Conservation (phyloP, 2,329 filamentous ascomycete genomes). For the Chrysoporthe cubensis region DNA sequence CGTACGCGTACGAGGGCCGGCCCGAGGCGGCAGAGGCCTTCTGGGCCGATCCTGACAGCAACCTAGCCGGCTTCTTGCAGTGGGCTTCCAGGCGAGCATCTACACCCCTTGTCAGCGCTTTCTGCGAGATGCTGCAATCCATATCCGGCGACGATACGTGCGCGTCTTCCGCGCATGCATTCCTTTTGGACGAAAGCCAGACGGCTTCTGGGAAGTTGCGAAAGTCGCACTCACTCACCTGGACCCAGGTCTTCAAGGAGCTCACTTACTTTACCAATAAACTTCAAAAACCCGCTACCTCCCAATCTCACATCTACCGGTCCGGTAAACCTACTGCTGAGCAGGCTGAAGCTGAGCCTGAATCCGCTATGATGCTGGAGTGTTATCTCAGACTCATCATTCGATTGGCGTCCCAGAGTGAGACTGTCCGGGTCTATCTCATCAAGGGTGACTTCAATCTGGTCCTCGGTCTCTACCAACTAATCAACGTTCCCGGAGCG, state of each 20-base stretch:
- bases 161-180: slow-evolving; percentile 83
- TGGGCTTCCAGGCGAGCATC: slow-evolving; percentile 97
- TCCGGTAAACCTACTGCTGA: slow-evolving; percentile 65
- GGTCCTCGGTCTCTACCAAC: slow-evolving; percentile 73
- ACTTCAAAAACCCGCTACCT: slow-evolving; percentile 63
- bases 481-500: slow-evolving; percentile 70
- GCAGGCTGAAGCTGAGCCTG: slow-evolving; percentile 80
- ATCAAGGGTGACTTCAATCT: slow-evolving; percentile 66
- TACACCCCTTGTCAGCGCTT: slow-evolving; percentile 92
- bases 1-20: slow-evolving; percentile 86
- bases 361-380: slow-evolving; percentile 95
- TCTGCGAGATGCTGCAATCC: slow-evolving; percentile 93
- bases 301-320: slow-evolving; percentile 59
- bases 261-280: slow-evolving; percentile 81
- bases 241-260: slow-evolving; percentile 91
- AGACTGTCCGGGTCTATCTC: slow-evolving; percentile 73
- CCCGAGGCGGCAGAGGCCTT: slow-evolving; percentile 85
- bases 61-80: slow-evolving; percentile 90
- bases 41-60: slow-evolving; percentile 91
- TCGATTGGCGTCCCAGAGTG: slow-evolving; percentile 77
- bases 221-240: slow-evolving; percentile 83
- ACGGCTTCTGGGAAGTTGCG: slow-evolving; percentile 77
- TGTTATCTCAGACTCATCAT: slow-evolving; percentile 88
- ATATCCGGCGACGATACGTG: slow-evolving; percentile 83
- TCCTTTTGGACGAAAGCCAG: slow-evolving; percentile 83